A percentile compares a stretch with the other conserved stretches of the same genome.
Conservation (phyloP, 202 grass and related monocot species). For the Setaria viridis region DNA sequence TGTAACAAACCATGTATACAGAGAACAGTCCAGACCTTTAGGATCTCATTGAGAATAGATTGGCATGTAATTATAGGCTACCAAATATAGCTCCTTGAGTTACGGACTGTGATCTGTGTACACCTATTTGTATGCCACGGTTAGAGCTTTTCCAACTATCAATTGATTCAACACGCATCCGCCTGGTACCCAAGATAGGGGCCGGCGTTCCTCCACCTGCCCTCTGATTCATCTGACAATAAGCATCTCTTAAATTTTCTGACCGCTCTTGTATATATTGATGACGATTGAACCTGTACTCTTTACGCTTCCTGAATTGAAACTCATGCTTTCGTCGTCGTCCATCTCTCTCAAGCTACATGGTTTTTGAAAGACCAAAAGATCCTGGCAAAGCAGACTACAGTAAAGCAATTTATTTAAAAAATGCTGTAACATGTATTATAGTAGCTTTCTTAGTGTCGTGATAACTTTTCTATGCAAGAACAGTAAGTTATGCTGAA, state of each 20-base stretch:
- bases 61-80: too few species aligned
- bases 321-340: background rate
- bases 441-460: background rate
- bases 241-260: background rate
- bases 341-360: constrained; percentile 8
- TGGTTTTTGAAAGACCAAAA: constrained; percentile 10
- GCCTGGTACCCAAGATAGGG: too few species aligned
- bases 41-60: too few species aligned
- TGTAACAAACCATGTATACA: too few species aligned
- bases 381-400: background rate
- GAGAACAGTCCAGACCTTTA: too few species aligned
- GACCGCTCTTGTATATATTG: background rate
- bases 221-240: too few species aligned
- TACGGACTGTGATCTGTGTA: too few species aligned
- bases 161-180: too few species aligned
- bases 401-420: background rate
- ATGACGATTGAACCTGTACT: background rate
- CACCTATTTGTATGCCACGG: too few species aligned
- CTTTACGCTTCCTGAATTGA: background rate
- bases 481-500: background rate
- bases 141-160: too few species aligned
- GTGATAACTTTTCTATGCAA: background rate
- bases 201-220: too few species aligned
- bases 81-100: too few species aligned
- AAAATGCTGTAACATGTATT: background rate